A percentile compares a stretch with the other conserved stretches of the same genome.
These are phyloP conservation scores for Allomyces macrogynus DNA, from an alignment of 192 early-diverging fungal species.

Conservation along the genomic window DNA sequence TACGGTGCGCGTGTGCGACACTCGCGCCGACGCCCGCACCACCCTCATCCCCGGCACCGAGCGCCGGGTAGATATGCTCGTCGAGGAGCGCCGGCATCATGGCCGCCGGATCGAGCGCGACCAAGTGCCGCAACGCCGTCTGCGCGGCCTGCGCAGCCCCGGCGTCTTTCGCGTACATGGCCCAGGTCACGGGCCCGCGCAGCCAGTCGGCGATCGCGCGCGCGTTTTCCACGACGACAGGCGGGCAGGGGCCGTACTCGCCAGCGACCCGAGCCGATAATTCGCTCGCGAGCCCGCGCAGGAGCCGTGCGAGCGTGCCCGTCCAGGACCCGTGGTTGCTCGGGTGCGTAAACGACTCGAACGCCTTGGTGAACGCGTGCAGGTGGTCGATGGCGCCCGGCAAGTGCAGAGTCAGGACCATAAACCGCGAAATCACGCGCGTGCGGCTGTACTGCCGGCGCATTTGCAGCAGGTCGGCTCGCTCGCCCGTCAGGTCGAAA, in stretches of 20 bases:
- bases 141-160: no score
- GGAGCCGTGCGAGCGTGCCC: constrained; percentile 41
- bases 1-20: not conserved
- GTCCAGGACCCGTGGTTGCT: constrained; percentile 84
- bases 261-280: constrained; percentile 34
- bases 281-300: constrained; percentile 39
- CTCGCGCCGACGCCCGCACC: not conserved
- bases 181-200: no score
- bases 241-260: not conserved
- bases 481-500: not conserved
- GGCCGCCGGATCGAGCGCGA: not conserved
- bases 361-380: constrained; percentile 53
- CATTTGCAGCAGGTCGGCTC: not conserved
- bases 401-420: not conserved
- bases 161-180: no score
- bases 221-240: no score
- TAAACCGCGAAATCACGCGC: not conserved
- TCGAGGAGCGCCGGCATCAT: not conserved
- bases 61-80: not conserved
- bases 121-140: no score
- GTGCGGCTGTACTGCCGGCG: not conserved
- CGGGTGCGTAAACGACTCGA: constrained; percentile 77
- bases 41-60: not conserved
- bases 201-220: no score
- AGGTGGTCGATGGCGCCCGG: constrained; percentile 27